A percentile compares a stretch with the other conserved stretches of the same genome.
Evolutionary conservation across 2,329 filamentous ascomycete species (phyloP).

Genomic region (Coleophoma cylindrospora): DNA sequence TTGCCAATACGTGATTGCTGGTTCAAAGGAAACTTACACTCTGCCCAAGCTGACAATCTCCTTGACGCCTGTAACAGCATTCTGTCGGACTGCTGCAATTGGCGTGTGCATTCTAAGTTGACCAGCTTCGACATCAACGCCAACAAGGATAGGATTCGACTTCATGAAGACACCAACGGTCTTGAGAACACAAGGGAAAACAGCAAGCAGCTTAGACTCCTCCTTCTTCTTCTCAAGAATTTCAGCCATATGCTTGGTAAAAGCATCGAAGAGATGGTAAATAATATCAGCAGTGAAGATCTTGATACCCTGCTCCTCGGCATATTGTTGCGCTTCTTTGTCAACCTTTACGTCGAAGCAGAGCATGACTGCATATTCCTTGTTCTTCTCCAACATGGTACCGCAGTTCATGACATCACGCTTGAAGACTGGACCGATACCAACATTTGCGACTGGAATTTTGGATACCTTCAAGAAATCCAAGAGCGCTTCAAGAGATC

Average conservation of each 20-base stretch:
- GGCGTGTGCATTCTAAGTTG: conserved; percentile 83
- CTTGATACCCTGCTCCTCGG: conserved; percentile 91
- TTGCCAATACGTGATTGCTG: background rate
- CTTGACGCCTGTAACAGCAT: conserved; percentile 72
- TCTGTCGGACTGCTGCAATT: conserved; percentile 79
- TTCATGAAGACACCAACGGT: conserved; percentile 98
- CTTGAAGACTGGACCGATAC: conserved; percentile 96
- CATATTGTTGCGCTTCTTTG: conserved; percentile 88
- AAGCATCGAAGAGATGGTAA: conserved; percentile 95
- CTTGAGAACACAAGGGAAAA: conserved; percentile 91
- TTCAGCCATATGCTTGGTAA: conserved; percentile 89
- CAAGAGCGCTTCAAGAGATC: conserved; percentile 90
- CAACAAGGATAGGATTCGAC: conserved; percentile 89
- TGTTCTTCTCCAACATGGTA: conserved; percentile 92
- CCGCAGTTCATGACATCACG: conserved; percentile 94
- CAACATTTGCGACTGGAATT: conserved; percentile 96
- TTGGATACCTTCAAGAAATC: conserved; percentile 96
- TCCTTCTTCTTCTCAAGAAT: conserved; percentile 91
- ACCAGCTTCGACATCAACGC: conserved; percentile 93
- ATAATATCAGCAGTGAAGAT: conserved; percentile 99
- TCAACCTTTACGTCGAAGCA: conserved; percentile 99
- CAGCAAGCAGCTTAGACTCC: conserved; percentile 88
- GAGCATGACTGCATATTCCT: conserved; percentile 97
- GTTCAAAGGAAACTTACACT: conserved; percentile 46
- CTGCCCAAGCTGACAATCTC: conserved; percentile 81